Evolutionary conservation across 1,284 basidiomycete genomes (phyloP).

Genomic region (Golubevia sp.): DNA sequence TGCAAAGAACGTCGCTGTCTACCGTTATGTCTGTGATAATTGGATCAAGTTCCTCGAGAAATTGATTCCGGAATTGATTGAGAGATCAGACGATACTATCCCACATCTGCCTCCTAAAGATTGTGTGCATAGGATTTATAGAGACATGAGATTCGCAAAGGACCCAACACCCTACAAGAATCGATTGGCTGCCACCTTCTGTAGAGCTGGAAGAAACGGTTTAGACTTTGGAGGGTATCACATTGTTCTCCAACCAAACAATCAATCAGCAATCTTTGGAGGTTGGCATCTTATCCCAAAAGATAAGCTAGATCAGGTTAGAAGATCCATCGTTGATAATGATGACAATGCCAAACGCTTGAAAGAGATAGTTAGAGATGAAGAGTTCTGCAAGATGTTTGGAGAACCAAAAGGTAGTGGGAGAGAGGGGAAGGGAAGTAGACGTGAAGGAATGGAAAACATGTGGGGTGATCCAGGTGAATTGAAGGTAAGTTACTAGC

Average conservation of each 20-base stretch:
- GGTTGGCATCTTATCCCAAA: constrained; percentile 29
- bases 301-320: constrained; percentile 20
- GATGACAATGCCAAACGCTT: constrained; percentile 15
- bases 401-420: constrained; percentile 9
- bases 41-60: constrained; percentile 80
- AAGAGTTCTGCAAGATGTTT: constrained; percentile 18
- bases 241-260: background rate
- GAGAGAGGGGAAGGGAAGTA: no score
- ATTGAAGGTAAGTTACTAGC: constrained; percentile 16
- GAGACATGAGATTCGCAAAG: constrained; percentile 83
- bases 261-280: constrained; percentile 24
- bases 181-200: constrained; percentile 76
- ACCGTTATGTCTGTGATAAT: constrained; percentile 64
- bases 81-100: constrained; percentile 75
- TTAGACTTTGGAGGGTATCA: constrained; percentile 19
- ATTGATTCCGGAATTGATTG: constrained; percentile 71
- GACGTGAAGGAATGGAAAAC: constrained; percentile 2
- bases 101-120: constrained; percentile 84
- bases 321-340: constrained; percentile 25
- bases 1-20: constrained; percentile 65
- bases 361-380: constrained; percentile 13
- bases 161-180: constrained; percentile 92
- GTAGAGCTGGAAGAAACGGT: constrained; percentile 78
- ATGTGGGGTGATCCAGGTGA: constrained; percentile 22
- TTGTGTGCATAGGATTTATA: constrained; percentile 70